A percentile compares a stretch with the other conserved stretches of the same genome.
Conservation (phyloP, 257 asterid genomes). For the Misopates orontium region DNA sequence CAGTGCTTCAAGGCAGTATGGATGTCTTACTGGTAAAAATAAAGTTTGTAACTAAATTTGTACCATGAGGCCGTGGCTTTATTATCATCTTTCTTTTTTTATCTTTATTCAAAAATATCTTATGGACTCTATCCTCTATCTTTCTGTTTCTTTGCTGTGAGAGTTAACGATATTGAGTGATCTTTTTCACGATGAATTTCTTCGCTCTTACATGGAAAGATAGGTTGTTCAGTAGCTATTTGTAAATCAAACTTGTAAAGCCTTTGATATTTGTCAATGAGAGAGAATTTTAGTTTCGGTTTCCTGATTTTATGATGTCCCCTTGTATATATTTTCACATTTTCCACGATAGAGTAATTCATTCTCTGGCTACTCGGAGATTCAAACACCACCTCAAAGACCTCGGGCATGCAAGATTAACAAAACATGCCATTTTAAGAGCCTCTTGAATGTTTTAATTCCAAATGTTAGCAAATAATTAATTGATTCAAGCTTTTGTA, state of each 20-base stretch:
- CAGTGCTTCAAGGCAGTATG: conserved; percentile 78
- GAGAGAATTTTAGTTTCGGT: conserved; percentile 2
- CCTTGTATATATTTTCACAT: conserved; percentile 18
- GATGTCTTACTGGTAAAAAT: conserved; percentile 69
- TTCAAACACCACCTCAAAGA: neutral
- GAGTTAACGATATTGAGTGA: conserved; percentile 10
- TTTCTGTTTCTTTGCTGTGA: neutral
- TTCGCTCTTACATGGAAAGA: conserved; percentile 11
- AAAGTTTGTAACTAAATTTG: neutral
- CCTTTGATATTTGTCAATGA: conserved; percentile 2
- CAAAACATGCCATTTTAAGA: neutral
- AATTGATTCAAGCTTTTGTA: conserved; percentile 10
- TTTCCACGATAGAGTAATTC: conserved; percentile 18
- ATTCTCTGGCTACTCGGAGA: conserved; percentile 13
- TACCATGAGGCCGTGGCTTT: neutral
- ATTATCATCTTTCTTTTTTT: conserved; percentile 7
- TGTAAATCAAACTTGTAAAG: conserved; percentile 13
- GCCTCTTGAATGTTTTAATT: conserved; percentile 1
- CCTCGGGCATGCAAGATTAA: neutral
- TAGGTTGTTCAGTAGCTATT: neutral
- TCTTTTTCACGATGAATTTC: conserved; percentile 1
- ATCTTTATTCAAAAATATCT: conserved; percentile 5
- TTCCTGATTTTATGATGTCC: conserved; percentile 21
- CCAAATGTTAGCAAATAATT: neutral
- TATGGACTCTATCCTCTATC: neutral